phyloP scores from a whole-genome alignment of 2,329 filamentous ascomycete species.

The Fusarium vanettenii region DNA sequence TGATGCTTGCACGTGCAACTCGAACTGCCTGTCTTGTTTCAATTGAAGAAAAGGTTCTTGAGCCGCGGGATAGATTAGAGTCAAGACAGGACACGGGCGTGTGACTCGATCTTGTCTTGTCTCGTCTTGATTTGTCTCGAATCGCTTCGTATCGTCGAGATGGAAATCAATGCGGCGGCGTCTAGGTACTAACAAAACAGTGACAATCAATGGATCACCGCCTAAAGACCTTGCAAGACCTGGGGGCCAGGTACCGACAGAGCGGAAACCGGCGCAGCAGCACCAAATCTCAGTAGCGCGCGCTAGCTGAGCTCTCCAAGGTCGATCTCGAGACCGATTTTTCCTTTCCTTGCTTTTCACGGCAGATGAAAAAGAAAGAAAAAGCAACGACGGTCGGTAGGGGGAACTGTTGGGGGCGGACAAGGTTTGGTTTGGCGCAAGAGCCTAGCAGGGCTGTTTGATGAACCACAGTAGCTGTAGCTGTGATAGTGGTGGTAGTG shows the following conservation, averaged over 20 bases:
- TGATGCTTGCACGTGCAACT: slow-evolving; percentile 34
- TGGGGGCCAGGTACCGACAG: slow-evolving; percentile 31
- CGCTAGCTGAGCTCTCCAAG: slow-evolving; percentile 29
- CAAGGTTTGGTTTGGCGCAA: background rate
- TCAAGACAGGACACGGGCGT: background rate
- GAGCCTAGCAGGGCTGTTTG: background rate
- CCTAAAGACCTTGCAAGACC: background rate
- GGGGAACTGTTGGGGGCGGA: background rate
- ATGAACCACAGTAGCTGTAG: background rate
- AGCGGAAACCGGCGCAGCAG: slow-evolving; percentile 28
- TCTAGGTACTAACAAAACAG: background rate
- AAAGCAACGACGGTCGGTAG: background rate
- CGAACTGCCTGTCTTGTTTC: background rate
- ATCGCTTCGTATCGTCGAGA: background rate
- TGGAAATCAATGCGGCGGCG: background rate
- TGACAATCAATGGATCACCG: background rate
- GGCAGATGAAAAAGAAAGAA: slow-evolving; percentile 22
- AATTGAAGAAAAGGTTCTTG: background rate
- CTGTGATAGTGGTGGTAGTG: background rate
- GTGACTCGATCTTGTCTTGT: background rate
- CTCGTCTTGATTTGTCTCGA: background rate
- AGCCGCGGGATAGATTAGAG: slow-evolving; percentile 13
- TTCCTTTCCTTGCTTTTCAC: slow-evolving; percentile 12
- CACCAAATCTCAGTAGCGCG: slow-evolving; percentile 27
- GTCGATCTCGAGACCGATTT: background rate